phyloP scores from a whole-genome alignment of 305 asterid genomes.

The Plantago rigida region DNA sequence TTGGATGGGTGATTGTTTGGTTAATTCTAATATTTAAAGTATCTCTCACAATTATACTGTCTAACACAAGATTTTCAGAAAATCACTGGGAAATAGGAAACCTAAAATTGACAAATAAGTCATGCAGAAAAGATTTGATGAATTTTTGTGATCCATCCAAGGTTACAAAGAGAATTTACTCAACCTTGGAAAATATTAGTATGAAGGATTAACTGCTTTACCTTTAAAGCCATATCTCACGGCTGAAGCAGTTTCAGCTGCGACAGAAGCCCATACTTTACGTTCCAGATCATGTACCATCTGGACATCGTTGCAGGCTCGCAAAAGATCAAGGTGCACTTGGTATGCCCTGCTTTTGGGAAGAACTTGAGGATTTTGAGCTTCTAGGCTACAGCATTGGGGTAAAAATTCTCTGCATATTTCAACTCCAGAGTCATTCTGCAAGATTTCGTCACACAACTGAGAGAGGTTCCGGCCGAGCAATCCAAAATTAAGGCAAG shows the following conservation, averaged over 20 bases:
- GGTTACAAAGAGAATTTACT: no score
- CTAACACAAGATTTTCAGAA: no score
- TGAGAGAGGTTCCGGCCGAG: constrained; percentile 77
- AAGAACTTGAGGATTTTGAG: constrained; percentile 70
- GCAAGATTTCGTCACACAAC: constrained; percentile 72
- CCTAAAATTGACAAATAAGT: no score
- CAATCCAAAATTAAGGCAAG: constrained; percentile 78
- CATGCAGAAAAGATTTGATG: no score
- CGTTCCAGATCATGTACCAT: constrained; percentile 57
- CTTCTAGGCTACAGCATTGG: constrained; percentile 43
- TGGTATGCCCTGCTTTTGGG: constrained; percentile 87
- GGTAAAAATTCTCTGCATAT: constrained; percentile 55
- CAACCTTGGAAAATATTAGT: constrained; percentile 7
- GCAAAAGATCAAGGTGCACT: constrained; percentile 74
- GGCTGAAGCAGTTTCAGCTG: constrained; percentile 87
- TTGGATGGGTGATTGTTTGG: no score
- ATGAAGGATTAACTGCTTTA: constrained; percentile 20
- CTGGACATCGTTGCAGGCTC: constrained; percentile 52
- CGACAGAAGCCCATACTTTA: constrained; percentile 73
- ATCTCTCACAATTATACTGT: no score
- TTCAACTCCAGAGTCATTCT: constrained; percentile 52
- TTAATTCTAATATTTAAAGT: no score
- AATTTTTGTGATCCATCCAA: no score
- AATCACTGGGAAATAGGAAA: no score
- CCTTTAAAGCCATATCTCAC: constrained; percentile 83